Conservation (phyloP, 73 alveolate genomes). For the Uronychia binucleata region DNA sequence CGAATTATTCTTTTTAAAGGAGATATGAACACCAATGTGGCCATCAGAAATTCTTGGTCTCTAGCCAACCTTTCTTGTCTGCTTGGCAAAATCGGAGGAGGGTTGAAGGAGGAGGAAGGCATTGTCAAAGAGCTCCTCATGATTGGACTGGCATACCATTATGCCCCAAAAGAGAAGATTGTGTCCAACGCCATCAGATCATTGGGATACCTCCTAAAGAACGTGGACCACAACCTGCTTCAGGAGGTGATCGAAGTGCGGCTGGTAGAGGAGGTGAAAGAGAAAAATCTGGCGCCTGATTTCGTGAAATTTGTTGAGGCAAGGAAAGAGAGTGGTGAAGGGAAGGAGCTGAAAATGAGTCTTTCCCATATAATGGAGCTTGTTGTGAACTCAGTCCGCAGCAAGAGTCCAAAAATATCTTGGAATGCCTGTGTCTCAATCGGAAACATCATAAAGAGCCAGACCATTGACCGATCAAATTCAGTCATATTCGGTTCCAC, state of each 20-base stretch:
- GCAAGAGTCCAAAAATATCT: constrained; percentile 25
- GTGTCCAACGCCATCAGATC: constrained; percentile 38
- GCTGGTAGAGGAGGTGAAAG: no score
- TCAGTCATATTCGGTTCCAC: not conserved
- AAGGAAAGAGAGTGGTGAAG: no score
- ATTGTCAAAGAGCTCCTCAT: constrained; percentile 5
- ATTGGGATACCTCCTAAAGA: constrained; percentile 20
- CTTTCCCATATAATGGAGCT: not conserved
- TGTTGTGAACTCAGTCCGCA: not conserved
- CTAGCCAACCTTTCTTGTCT: constrained; percentile 28
- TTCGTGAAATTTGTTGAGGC: not conserved
- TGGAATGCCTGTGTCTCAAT: constrained; percentile 62
- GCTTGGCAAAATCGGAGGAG: not conserved
- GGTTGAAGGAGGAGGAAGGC: not conserved
- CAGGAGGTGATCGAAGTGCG: no score
- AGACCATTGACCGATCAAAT: not conserved
- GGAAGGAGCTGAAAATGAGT: no score
- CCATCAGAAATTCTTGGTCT: constrained; percentile 46
- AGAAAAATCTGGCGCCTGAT: no score
- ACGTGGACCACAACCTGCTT: not conserved
- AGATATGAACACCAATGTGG: constrained; percentile 19
- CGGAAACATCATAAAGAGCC: constrained; percentile 21
- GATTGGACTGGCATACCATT: not conserved
- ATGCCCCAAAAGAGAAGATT: constrained; percentile 27
- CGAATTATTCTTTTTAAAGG: not conserved